phyloP scores from a whole-genome alignment of 371 early-diverging fungal genomes.

The Mortierella sp. region DNA sequence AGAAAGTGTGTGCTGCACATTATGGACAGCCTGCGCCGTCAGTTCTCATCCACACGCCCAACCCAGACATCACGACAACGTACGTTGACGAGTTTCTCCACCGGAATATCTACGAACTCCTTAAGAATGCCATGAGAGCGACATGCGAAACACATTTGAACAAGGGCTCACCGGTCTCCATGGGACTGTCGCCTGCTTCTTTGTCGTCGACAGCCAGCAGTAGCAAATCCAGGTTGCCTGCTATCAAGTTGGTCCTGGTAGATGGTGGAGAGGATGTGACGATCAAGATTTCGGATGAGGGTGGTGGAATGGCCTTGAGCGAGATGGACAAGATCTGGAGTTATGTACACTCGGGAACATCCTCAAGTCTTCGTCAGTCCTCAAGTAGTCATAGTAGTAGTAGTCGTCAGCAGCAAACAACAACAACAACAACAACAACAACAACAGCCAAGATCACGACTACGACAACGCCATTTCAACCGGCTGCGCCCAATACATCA shows the following conservation, averaged over 20 bases:
- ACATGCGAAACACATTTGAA: conserved; percentile 59
- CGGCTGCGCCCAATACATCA: conserved; percentile 28
- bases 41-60: conserved; percentile 62
- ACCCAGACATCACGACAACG: conserved; percentile 62
- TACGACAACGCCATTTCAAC: conserved; percentile 31
- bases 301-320: conserved; percentile 67
- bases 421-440: neutral
- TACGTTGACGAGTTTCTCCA: conserved; percentile 74
- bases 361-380: conserved; percentile 19
- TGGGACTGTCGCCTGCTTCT: conserved; percentile 26
- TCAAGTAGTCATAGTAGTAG: no score
- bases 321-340: conserved; percentile 62
- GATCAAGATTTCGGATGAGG: conserved; percentile 71
- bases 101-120: conserved; percentile 75
- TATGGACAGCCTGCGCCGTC: conserved; percentile 61
- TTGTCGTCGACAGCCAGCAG: conserved; percentile 11
- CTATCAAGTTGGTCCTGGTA: conserved; percentile 64
- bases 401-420: no score
- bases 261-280: conserved; percentile 71
- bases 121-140: conserved; percentile 68
- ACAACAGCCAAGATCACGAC: conserved; percentile 26
- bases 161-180: conserved; percentile 24
- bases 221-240: conserved; percentile 33
- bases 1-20: conserved; percentile 61
- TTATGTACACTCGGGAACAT: conserved; percentile 49